A percentile compares a stretch with the other conserved stretches of the same genome.
These are phyloP conservation scores for Piper longum DNA, from an alignment of 164 flowering plant species.

Conservation along the genomic window DNA sequence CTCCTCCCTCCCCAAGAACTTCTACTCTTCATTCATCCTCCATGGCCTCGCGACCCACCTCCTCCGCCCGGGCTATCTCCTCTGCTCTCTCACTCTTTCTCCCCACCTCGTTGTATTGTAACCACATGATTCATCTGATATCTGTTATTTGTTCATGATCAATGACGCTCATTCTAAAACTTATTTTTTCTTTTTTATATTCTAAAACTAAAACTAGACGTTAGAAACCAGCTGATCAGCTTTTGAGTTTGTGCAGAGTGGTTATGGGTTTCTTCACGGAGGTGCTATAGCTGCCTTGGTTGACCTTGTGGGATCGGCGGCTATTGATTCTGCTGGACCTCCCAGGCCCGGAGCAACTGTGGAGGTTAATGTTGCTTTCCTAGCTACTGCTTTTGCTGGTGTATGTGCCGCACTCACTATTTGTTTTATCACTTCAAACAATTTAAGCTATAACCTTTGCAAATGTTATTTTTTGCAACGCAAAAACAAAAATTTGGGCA, in stretches of 20 bases:
- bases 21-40: slow-evolving; percentile 5
- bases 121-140: neutral
- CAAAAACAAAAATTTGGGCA: neutral
- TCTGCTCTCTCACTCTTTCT: slow-evolving; percentile 11
- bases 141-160: neutral
- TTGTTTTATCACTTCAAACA: no score
- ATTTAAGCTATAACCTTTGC: neutral
- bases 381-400: slow-evolving; percentile 11
- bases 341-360: slow-evolving; percentile 6
- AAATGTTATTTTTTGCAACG: neutral
- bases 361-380: slow-evolving; percentile 10
- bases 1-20: neutral
- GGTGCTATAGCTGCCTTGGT: slow-evolving; percentile 12
- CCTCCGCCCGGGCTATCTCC: slow-evolving; percentile 9
- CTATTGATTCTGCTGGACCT: slow-evolving; percentile 7
- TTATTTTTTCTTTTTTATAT: no score
- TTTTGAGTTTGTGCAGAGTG: slow-evolving; percentile 4
- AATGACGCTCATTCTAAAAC: no score
- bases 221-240: neutral
- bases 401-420: neutral
- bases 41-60: slow-evolving; percentile 6
- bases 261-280: slow-evolving; percentile 8
- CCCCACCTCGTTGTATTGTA: slow-evolving; percentile 5
- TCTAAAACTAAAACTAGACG: neutral
- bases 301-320: slow-evolving; percentile 11